A percentile compares a stretch with the other conserved stretches of the same genome.
Evolutionary conservation across 2,329 filamentous ascomycete species (phyloP).

Genomic region (Pezicula radicicola): DNA sequence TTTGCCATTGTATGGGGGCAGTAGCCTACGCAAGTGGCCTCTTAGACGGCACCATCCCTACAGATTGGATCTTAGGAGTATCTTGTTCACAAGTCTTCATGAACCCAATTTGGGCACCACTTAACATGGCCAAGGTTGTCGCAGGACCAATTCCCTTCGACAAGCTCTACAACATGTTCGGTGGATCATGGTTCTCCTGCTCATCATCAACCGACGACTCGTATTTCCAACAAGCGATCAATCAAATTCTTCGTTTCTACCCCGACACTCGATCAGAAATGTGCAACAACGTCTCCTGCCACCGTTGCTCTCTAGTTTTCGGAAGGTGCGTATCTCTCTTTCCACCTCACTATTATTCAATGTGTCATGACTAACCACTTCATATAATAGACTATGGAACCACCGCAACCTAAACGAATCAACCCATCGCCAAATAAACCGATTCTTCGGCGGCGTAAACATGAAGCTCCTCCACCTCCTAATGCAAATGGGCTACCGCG

Average conservation of each 20-base stretch:
- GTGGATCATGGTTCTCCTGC: conserved; percentile 55
- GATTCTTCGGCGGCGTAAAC: conserved; percentile 60
- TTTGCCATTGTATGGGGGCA: conserved; percentile 63
- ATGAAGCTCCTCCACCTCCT: conserved; percentile 55
- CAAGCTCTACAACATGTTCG: conserved; percentile 42
- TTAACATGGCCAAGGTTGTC: conserved; percentile 55
- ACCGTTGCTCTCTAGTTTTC: conserved; percentile 57
- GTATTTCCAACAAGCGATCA: conserved; percentile 46
- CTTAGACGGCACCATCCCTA: conserved; percentile 57
- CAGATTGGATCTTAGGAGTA: conserved; percentile 54
- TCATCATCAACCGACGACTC: conserved; percentile 43
- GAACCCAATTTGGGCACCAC: conserved; percentile 54
- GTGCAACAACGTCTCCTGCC: conserved; percentile 60
- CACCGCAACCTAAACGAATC: conserved; percentile 63
- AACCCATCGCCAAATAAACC: conserved; percentile 59
- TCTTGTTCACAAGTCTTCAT: conserved; percentile 61
- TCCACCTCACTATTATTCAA: neutral
- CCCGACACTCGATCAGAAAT: conserved; percentile 52
- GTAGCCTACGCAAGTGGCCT: conserved; percentile 57
- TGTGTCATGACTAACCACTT: neutral
- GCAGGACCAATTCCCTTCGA: conserved; percentile 46
- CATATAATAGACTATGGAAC: conserved; percentile 47
- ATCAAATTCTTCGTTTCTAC: conserved; percentile 56
- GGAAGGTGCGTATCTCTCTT: conserved; percentile 41
- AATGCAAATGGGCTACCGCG: conserved; percentile 51